Base-by-base conservation (phyloP, 352 stramenopile genomes). In the Phytophthora rubi region DNA sequence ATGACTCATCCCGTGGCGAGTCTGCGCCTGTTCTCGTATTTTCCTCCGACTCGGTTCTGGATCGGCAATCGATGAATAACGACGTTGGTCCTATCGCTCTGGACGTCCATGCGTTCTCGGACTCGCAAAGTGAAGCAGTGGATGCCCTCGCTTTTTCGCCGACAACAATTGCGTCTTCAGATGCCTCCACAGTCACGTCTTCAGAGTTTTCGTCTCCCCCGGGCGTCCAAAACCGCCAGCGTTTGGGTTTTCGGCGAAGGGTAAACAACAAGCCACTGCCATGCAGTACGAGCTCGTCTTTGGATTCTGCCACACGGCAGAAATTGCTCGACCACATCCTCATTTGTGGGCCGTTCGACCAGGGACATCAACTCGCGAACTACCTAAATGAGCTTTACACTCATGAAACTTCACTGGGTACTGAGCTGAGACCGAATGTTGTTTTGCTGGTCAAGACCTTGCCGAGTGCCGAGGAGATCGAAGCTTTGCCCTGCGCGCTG, bases 41-140 rank as follows among this genome's bases (percentile, higher is more conserved):
- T 32, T 84, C 73, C 5, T 84, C 76, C 6, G 77, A 86, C 32
- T 80, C 73, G 1, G 77, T 88, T 23, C 62, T 88, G 23, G 79
- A 79, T 32, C 80, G 80, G 12, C 80, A 84, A 61, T 88, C 80
- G n/a, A 65, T 82, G 35, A 56, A 73, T 44, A 64, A 68, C 67
- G 63, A 44, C 63, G 44, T 28, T 82, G 35, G 35, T 42, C 35
- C 35, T 42, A 15, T 42, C 6, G 35, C 77, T 3, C 63, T 82
- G 2, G 59, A 74, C 6, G 30, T 78, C 3, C 56, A 69, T 1
- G 71, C 64, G 5, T 70, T 53, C 1, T 13, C 3, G 4, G 57
- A 72, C 12, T 21, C 5, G 42, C 42, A 12, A 42, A 42, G 35
- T 42, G 35, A 42, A 15, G 35, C 35, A 16, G 35, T 42, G 35